Percentiles rank a stretch among this genome's conserved stretches.
These are phyloP conservation scores for Claviceps purpurea DNA, from an alignment of 2,329 filamentous ascomycete genomes.

Conservation along the genomic window DNA sequence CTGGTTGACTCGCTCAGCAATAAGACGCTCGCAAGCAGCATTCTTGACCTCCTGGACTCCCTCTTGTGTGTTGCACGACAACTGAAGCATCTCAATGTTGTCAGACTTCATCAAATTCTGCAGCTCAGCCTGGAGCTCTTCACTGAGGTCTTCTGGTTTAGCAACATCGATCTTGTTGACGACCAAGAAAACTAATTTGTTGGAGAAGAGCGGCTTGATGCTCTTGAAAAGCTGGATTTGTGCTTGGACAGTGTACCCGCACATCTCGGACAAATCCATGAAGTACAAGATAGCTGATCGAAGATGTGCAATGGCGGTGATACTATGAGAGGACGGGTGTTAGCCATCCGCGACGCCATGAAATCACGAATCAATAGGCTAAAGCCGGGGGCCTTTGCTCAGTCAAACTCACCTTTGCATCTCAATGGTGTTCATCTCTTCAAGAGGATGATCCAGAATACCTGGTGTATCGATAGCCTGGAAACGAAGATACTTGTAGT, in stretches of 20 bases:
- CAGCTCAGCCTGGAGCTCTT: conserved; percentile 63
- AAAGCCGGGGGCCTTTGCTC: background rate
- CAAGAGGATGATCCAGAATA: conserved; percentile 90
- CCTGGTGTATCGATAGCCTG: conserved; percentile 94
- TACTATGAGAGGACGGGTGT: conserved; percentile 34
- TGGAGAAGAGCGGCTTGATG: conserved; percentile 92
- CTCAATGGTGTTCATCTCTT: conserved; percentile 99
- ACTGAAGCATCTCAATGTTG: conserved; percentile 83
- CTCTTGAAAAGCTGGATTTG: conserved; percentile 93
- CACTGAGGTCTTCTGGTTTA: conserved; percentile 73
- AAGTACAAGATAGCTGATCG: conserved; percentile 93
- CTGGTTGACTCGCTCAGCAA: conserved; percentile 85
- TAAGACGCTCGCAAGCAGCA: conserved; percentile 79
- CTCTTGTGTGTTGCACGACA: conserved; percentile 90
- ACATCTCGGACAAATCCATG: conserved; percentile 95
- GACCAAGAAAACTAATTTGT: conserved; percentile 93
- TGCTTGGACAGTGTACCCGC: conserved; percentile 81
- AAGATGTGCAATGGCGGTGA: conserved; percentile 94
- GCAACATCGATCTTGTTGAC: conserved; percentile 97
- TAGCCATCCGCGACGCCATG: background rate
- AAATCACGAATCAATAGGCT: background rate
- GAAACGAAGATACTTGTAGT: conserved; percentile 59
- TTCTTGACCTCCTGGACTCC: conserved; percentile 94
- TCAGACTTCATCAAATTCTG: conserved; percentile 70
- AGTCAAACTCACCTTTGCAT: conserved; percentile 53